Evolutionary conservation across 371 early-diverging fungal species (phyloP), one percentile per base, ranked within the genome.

Genomic region (Choanephora cucurbitarum): DNA sequence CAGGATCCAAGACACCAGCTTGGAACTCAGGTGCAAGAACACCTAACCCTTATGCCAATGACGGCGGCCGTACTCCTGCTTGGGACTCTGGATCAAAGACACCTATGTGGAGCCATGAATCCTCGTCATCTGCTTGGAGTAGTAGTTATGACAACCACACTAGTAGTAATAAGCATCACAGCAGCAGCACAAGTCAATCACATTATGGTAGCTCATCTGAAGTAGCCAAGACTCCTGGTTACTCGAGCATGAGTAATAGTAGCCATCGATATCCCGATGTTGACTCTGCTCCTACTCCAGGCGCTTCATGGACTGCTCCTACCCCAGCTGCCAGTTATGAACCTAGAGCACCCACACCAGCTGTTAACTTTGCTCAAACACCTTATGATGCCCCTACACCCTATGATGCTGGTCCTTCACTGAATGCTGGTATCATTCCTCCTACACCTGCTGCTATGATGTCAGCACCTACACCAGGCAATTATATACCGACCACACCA

Each of bases 121-220:
- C 92, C 7, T 90, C 37, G 2, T 90, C 92, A 5, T 90, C 93
- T 17, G 91, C 91, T 11, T 85, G 83, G 83, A 79, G 77, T 45
- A 70, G 79, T n/a, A 80, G 88, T 53, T 67, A 77, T 66, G 57
- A 87, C 88, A 9, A 89, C 89, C 17, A 66, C 57, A 44, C 52
- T 58, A 66, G 58, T 45, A 57, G 59, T 55, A 39, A 64, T 53
- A 52, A 59, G 17, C 58, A 63, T 53, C 50, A 33, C 18, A 42
- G 23, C 15, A 60, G 55, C 31, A 37, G 39, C 6, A 57, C 23
- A 13, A 44, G 41, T 33, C 15, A 15, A n/a, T 40, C 40, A 13
- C 46, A 52, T n/a, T 46, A 58, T n/a, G 19, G 18, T 9, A 32
- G 22, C 21, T 85, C 37, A 9, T 44, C 55, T 19, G 48, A 56